Base-by-base conservation (phyloP, 2,329 filamentous ascomycete genomes). In the Hypoxylon sp. region DNA sequence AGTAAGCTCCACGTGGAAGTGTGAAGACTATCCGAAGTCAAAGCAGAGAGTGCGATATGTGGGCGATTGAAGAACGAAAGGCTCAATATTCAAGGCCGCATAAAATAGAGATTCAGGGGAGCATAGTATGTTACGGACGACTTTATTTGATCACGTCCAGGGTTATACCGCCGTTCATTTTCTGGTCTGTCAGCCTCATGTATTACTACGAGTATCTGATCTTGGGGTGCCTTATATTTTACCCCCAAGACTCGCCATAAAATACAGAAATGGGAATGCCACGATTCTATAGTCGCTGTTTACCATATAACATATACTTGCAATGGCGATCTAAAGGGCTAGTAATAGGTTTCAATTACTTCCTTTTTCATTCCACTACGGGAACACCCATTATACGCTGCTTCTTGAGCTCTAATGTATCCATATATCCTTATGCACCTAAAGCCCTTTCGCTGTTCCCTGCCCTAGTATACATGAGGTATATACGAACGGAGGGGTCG, bases 311-410 rank as follows among this genome's bases (percentile, higher is more conserved):
- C n/a, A n/a, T n/a, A n/a, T n/a, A n/a, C n/a, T n/a, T n/a, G n/a
- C n/a, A n/a, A n/a, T n/a, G n/a, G n/a, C n/a, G n/a, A n/a, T n/a
- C n/a, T 27, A 27, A 42, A 8, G 38, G 24, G 15, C n/a, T n/a
- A 29, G 38, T 17, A 51, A 47, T 33, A 17, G 43, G 18, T 23
- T 41, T 37, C 11, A 48, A 52, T 15, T 48, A 46, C 15, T 58
- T 23, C 47, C 54, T n/a, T 56, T 35, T 10, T 29, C 40, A 46
- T 58, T 53, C 23, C 17, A 40, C 47, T 58, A 58, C 53, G 47
- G 37, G 26, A 48, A 54, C n/a, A 42, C 40, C 46, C 48, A 58
- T 58, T 54, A 54, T 41, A 35, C 21, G 5, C 10, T 5, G 21
- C 24, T 27, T 38, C 27, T 26, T n/a, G 45, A 43, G 43, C 33